Percentiles rank a stretch among this genome's conserved stretches.
phyloP scores from a whole-genome alignment of 441 rosid species.

The Populus hybrid region DNA sequence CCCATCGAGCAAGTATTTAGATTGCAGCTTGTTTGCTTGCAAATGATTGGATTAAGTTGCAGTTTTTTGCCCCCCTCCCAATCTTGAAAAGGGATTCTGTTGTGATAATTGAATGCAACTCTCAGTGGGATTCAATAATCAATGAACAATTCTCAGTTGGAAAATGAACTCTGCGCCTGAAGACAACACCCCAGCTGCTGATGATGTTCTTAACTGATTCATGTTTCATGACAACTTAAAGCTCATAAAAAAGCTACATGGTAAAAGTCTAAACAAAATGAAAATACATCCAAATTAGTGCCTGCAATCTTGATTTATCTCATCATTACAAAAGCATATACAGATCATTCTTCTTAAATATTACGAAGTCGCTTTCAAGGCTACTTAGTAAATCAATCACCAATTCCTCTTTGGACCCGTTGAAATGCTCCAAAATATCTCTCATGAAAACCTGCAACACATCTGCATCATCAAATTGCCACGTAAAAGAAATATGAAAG shows the following conservation, averaged over 20 bases:
- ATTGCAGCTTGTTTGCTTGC: background rate
- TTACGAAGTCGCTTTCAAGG: slow-evolving; percentile 40
- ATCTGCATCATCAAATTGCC: slow-evolving; percentile 5
- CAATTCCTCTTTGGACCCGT: slow-evolving; percentile 27
- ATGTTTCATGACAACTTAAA: background rate
- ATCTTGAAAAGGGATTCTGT: too few species aligned
- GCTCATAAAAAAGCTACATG: background rate
- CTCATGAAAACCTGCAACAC: slow-evolving; percentile 33
- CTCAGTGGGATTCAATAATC: too few species aligned
- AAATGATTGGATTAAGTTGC: too few species aligned
- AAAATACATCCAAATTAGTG: background rate
- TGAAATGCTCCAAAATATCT: slow-evolving; percentile 39
- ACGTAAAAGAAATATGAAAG: background rate
- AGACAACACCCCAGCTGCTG: too few species aligned
- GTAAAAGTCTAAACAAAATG: background rate
- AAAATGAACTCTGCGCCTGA: too few species aligned
- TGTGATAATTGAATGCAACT: too few species aligned
- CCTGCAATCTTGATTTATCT: background rate
- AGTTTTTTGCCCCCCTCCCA: too few species aligned
- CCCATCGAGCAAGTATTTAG: too few species aligned
- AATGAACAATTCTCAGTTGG: too few species aligned
- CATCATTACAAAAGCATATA: slow-evolving; percentile 34
- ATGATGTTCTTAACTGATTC: too few species aligned
- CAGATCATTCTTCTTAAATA: slow-evolving; percentile 36
- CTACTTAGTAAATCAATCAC: slow-evolving; percentile 26